Percentiles rank a stretch among this genome's conserved stretches.
Conservation (phyloP, 2,329 filamentous ascomycete genomes). For the Trichophyton rubrum region DNA sequence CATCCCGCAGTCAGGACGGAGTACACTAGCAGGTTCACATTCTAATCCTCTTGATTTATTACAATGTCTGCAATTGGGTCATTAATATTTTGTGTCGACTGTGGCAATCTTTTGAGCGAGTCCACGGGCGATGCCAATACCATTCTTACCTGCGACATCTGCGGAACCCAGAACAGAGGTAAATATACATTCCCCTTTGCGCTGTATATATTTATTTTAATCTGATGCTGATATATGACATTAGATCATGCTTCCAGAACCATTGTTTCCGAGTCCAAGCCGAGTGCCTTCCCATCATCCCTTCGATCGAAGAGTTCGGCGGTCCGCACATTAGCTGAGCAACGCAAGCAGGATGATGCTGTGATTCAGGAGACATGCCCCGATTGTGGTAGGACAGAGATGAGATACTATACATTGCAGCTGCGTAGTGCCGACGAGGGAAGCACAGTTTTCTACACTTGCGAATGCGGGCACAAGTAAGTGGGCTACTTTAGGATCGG, state of each 20-base stretch:
- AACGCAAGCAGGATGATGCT: slow-evolving; percentile 63
- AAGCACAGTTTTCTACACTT: slow-evolving; percentile 72
- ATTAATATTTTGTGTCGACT: slow-evolving; percentile 83
- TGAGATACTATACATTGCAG: slow-evolving; percentile 75
- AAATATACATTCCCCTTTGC: not conserved
- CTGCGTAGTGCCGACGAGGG: slow-evolving; percentile 82
- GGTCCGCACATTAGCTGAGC: slow-evolving; percentile 66
- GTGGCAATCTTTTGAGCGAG: slow-evolving; percentile 75
- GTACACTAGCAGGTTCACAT: not conserved
- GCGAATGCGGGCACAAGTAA: slow-evolving; percentile 67
- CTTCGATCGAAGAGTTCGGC: slow-evolving; percentile 76
- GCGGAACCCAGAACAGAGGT: slow-evolving; percentile 77
- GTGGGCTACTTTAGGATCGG: slow-evolving; percentile 19
- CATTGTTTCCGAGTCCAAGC: slow-evolving; percentile 72
- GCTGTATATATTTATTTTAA: not conserved
- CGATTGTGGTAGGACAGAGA: slow-evolving; percentile 68
- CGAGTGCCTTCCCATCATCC: slow-evolving; percentile 80
- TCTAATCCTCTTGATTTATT: not conserved
- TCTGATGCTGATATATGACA: not conserved
- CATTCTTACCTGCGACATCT: slow-evolving; percentile 70
- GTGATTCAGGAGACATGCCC: slow-evolving; percentile 58
- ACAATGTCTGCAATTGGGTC: slow-evolving; percentile 80
- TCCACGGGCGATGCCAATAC: slow-evolving; percentile 66
- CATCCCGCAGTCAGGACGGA: no score
- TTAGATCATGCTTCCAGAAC: slow-evolving; percentile 62